Conservation (phyloP, 2,329 filamentous ascomycete species). For the Hymenoscyphus infarciens region DNA sequence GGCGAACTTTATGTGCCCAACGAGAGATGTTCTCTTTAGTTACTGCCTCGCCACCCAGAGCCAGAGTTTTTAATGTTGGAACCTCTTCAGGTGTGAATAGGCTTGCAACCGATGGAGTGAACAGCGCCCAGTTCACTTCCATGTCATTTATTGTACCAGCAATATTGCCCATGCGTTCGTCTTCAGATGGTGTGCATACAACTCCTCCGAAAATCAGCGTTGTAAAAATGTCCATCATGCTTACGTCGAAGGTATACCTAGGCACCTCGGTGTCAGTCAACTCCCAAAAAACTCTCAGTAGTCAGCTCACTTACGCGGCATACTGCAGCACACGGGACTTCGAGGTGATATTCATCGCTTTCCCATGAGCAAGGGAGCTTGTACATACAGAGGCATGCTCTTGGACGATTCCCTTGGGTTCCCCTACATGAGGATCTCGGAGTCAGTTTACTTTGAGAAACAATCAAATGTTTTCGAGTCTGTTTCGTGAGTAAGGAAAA, state of each 20-base stretch:
- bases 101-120: slow-evolving; percentile 34
- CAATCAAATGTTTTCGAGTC: too few relatives aligned
- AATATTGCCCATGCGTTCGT: slow-evolving; percentile 38
- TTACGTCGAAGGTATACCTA: slow-evolving; percentile 21
- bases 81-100: slow-evolving; percentile 26
- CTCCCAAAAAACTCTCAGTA: background rate
- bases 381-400: slow-evolving; percentile 16
- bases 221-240: slow-evolving; percentile 36
- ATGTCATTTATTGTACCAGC: slow-evolving; percentile 30
- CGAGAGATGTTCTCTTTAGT: slow-evolving; percentile 37
- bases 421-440: too few relatives aligned
- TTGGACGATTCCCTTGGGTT: slow-evolving; percentile 26
- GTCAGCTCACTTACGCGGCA: slow-evolving; percentile 30
- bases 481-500: too few relatives aligned
- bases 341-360: slow-evolving; percentile 9
- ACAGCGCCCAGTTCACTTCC: slow-evolving; percentile 24
- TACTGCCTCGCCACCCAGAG: slow-evolving; percentile 35
- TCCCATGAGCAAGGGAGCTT: slow-evolving; percentile 11
- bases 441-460: too few relatives aligned
- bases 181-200: slow-evolving; percentile 40
- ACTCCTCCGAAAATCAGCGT: slow-evolving; percentile 38
- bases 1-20: slow-evolving; percentile 38
- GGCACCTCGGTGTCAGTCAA: background rate
- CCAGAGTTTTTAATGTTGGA: slow-evolving; percentile 25
- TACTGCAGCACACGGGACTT: slow-evolving; percentile 26